Conservation (phyloP, 1,284 basidiomycete species). For the Trichosporon sp. region DNA sequence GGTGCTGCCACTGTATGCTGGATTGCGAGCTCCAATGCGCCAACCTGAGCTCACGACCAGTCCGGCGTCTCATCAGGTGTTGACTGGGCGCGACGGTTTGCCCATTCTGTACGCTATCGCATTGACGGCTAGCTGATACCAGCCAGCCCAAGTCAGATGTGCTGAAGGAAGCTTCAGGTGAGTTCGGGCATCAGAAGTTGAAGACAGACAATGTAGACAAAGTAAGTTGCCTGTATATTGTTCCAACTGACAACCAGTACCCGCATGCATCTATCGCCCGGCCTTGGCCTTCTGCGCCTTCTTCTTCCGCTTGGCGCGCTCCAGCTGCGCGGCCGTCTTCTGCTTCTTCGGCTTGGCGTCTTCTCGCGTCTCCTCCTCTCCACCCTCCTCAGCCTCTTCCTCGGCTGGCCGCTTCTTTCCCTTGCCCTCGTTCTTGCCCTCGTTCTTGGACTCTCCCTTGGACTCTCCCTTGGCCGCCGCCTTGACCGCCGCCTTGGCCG, state of each 20-base stretch:
- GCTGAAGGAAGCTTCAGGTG: too few relatives aligned
- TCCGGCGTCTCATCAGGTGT: too few relatives aligned
- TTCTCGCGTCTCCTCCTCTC: not conserved
- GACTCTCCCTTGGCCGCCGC: slow-evolving; percentile 24
- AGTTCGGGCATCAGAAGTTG: not conserved
- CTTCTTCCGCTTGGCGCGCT: slow-evolving; percentile 41
- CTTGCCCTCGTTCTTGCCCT: slow-evolving; percentile 27
- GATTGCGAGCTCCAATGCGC: too few relatives aligned
- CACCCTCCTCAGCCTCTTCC: not conserved
- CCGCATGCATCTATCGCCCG: slow-evolving; percentile 1
- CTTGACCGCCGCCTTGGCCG: not conserved
- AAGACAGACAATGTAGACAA: too few relatives aligned
- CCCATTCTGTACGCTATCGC: too few relatives aligned
- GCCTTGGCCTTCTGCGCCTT: slow-evolving; percentile 28
- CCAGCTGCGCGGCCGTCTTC: slow-evolving; percentile 38
- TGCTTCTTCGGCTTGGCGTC: not conserved
- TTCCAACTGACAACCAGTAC: not conserved
- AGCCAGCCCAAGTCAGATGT: too few relatives aligned
- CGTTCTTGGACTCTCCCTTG: slow-evolving; percentile 26
- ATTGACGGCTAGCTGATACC: too few relatives aligned
- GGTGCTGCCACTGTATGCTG: too few relatives aligned
- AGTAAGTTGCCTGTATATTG: too few relatives aligned
- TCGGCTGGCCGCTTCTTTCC: not conserved
- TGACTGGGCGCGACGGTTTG: too few relatives aligned
- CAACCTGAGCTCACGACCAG: too few relatives aligned